A percentile compares a stretch with the other conserved stretches of the same genome.
phyloP scores from a whole-genome alignment of 2,329 filamentous ascomycete genomes.

The Monilinia fructigena region DNA sequence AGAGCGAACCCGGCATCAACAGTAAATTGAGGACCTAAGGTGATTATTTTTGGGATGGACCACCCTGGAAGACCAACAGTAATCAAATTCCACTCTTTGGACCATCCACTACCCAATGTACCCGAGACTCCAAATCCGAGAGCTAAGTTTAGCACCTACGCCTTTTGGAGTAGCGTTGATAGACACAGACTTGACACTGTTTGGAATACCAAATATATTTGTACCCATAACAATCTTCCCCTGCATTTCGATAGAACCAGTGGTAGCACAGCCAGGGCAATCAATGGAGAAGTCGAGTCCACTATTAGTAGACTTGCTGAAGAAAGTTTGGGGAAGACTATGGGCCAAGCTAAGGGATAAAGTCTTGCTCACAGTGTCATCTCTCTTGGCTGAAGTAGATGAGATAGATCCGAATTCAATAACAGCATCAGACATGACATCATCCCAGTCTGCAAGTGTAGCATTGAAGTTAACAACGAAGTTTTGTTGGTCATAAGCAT shows the following conservation, averaged over 20 bases:
- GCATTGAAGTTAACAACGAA: conserved; percentile 24
- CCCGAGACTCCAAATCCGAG: conserved; percentile 22
- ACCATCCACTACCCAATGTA: conserved; percentile 21
- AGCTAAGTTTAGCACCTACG: conserved; percentile 19
- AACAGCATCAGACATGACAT: conserved; percentile 11
- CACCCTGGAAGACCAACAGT: conserved; percentile 20
- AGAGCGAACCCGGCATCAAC: conserved; percentile 22
- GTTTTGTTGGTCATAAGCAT: conserved; percentile 20
- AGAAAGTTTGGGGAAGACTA: conserved; percentile 19
- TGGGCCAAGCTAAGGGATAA: conserved; percentile 4
- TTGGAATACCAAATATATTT: conserved; percentile 6
- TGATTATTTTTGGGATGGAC: conserved; percentile 15
- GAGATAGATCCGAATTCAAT: conserved; percentile 17
- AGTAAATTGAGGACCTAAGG: conserved; percentile 20
- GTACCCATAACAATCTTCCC: conserved; percentile 20
- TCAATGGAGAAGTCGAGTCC: conserved; percentile 21
- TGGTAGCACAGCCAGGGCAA: conserved; percentile 16
- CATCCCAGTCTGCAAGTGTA: conserved; percentile 20
- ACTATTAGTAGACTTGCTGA: conserved; percentile 18
- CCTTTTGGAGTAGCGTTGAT: conserved; percentile 15
- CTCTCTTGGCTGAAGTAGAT: conserved; percentile 5
- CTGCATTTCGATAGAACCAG: conserved; percentile 9
- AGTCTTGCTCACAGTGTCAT: conserved; percentile 1
- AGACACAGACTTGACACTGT: conserved; percentile 14
- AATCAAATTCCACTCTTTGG: conserved; percentile 19